A percentile compares a stretch with the other conserved stretches of the same genome.
Evolutionary conservation across 2,329 filamentous ascomycete species (phyloP).

Genomic region (Cercospora brassicicola): DNA sequence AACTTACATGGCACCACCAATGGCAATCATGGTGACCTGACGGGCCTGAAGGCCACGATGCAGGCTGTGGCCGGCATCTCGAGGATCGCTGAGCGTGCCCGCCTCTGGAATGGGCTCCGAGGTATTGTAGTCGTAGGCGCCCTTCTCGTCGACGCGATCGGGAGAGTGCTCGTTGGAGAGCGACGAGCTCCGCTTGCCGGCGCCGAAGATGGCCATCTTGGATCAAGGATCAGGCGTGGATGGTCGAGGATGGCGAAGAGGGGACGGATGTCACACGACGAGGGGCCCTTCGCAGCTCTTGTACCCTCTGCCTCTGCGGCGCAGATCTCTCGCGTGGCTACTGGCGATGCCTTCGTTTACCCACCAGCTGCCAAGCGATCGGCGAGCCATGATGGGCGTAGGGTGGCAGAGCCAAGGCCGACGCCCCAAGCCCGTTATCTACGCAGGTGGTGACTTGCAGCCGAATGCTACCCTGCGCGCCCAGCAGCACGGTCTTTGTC

Average conservation of each 20-base stretch:
- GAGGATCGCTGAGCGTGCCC: conserved; percentile 28
- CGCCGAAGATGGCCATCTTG: conserved; percentile 11
- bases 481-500: background rate
- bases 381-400: background rate
- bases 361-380: conserved; percentile 3
- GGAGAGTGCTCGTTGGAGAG: conserved; percentile 13
- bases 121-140: conserved; percentile 3
- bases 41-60: conserved; percentile 56
- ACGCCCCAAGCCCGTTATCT: conserved; percentile 11
- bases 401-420: conserved; percentile 6
- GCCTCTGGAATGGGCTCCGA: conserved; percentile 14
- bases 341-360: background rate
- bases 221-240: background rate
- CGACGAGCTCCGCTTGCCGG: conserved; percentile 7
- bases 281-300: background rate
- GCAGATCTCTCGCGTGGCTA: background rate
- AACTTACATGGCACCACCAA: conserved; percentile 56
- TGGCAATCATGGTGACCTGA: conserved; percentile 65
- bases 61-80: conserved; percentile 40
- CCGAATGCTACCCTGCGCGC: conserved; percentile 5
- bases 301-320: background rate
- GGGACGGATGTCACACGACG: background rate
- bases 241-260: background rate
- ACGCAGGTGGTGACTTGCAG: background rate
- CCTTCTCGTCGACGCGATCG: conserved; percentile 6